A percentile compares a stretch with the other conserved stretches of the same genome.
phyloP scores from a whole-genome alignment of 306 rosid species.

The Begonia loranthoides region DNA sequence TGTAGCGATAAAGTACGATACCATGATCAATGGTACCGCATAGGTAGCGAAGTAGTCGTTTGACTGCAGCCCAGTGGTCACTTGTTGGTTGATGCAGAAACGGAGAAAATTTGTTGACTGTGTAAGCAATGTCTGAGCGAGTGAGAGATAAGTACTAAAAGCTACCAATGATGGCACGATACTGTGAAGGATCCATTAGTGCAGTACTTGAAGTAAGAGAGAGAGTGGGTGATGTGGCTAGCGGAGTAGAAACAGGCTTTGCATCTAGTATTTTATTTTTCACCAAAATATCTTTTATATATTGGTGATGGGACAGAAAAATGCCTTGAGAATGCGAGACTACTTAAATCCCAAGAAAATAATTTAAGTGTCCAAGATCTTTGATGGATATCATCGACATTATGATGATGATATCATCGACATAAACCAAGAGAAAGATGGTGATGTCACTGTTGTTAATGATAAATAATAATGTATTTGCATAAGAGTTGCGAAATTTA shows the following conservation, averaged over 20 bases:
- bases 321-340: background rate
- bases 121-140: background rate
- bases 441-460: background rate
- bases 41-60: background rate
- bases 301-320: background rate
- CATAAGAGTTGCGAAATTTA: background rate
- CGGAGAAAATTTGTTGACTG: background rate
- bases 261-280: background rate
- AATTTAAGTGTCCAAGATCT: background rate
- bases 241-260: background rate
- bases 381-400: too few relatives aligned
- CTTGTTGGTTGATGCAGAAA: background rate
- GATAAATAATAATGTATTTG: background rate
- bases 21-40: background rate
- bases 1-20: background rate
- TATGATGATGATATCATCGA: conserved; percentile 3
- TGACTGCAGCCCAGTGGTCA: background rate
- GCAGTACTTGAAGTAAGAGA: background rate
- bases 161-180: background rate
- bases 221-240: background rate
- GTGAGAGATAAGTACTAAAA: conserved; percentile 3
- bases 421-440: background rate
- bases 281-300: background rate
- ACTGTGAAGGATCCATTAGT: background rate
- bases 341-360: background rate